Percentiles rank a stretch among this genome's conserved stretches.
Evolutionary conservation across 1,284 basidiomycete species (phyloP).

Genomic region (Cutaneotrichosporon sp.): DNA sequence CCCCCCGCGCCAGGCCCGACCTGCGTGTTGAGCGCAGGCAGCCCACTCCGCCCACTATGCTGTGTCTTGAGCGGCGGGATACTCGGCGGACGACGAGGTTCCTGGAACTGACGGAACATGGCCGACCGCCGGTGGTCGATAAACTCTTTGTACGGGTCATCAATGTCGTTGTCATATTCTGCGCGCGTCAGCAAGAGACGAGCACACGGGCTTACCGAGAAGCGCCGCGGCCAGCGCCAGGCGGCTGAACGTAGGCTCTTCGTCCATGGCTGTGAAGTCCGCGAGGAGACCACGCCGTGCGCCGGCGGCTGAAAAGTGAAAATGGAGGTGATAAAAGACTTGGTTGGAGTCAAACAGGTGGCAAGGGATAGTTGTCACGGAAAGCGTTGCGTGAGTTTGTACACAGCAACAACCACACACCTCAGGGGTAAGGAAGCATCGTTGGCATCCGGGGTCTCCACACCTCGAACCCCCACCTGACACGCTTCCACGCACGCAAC

Average conservation of each 20-base stretch:
- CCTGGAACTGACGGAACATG: constrained; percentile 32
- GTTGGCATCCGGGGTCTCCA: no score
- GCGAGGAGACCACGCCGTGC: no score
- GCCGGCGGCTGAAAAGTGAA: background rate
- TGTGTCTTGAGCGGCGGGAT: constrained; percentile 12
- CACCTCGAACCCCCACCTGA: no score
- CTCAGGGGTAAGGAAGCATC: no score
- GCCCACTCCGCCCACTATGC: background rate
- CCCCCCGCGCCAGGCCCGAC: background rate
- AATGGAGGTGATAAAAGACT: background rate
- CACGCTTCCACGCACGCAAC: no score
- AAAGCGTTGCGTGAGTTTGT: background rate
- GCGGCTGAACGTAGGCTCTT: constrained; percentile 20
- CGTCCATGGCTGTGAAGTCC: background rate
- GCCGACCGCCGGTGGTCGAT: constrained; percentile 34
- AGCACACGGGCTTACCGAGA: constrained; percentile 16
- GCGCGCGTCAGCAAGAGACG: background rate
- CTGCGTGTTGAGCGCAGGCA: background rate
- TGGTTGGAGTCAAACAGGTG: no score
- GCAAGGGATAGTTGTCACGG: background rate
- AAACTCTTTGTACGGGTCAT: constrained; percentile 15
- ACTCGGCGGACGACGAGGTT: constrained; percentile 5
- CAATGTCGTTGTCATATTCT: constrained; percentile 46
- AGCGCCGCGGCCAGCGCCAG: constrained; percentile 42
- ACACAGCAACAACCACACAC: background rate